phyloP scores from a whole-genome alignment of 2,329 filamentous ascomycete species.

The Tolypocladium pustulatum region DNA sequence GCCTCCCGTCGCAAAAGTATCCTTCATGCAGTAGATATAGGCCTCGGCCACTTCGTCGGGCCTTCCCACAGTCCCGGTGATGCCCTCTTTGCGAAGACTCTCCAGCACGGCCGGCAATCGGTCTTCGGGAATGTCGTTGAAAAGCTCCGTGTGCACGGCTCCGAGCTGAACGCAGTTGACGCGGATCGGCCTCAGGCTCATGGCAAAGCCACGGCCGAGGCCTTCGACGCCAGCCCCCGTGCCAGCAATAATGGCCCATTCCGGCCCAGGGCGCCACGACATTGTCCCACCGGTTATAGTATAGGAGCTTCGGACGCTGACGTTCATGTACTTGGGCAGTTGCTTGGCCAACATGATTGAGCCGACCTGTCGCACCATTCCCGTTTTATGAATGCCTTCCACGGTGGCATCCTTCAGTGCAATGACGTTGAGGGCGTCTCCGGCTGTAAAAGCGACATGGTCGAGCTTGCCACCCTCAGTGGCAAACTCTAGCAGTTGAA shows the following conservation, averaged over 20 bases:
- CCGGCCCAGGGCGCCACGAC: constrained; percentile 36
- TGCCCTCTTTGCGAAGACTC: constrained; percentile 5
- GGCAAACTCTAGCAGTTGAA: constrained; percentile 33
- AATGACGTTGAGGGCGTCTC: constrained; percentile 25
- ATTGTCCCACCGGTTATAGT: constrained; percentile 46
- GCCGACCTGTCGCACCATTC: constrained; percentile 38
- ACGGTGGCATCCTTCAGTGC: constrained; percentile 30
- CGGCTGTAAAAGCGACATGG: constrained; percentile 49
- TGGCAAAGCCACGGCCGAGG: constrained; percentile 43
- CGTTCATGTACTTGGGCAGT: constrained; percentile 30
- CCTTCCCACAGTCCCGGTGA: constrained; percentile 14
- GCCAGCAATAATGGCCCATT: constrained; percentile 37
- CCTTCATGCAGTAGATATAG: constrained; percentile 33
- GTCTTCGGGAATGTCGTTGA: constrained; percentile 9
- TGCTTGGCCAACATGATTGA: constrained; percentile 42
- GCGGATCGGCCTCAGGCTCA: constrained; percentile 52
- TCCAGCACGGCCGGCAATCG: constrained; percentile 5
- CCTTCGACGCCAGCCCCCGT: constrained; percentile 41
- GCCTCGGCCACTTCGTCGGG: constrained; percentile 31
- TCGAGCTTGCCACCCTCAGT: constrained; percentile 40
- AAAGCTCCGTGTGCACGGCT: constrained; percentile 34
- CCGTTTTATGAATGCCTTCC: constrained; percentile 26
- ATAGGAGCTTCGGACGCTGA: constrained; percentile 33
- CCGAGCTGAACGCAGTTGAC: constrained; percentile 54
- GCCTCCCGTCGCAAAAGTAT: constrained; percentile 24